Evolutionary conservation across 1,139 yeast species (phyloP).

Genomic region (Arxiozyma slooffiae): DNA sequence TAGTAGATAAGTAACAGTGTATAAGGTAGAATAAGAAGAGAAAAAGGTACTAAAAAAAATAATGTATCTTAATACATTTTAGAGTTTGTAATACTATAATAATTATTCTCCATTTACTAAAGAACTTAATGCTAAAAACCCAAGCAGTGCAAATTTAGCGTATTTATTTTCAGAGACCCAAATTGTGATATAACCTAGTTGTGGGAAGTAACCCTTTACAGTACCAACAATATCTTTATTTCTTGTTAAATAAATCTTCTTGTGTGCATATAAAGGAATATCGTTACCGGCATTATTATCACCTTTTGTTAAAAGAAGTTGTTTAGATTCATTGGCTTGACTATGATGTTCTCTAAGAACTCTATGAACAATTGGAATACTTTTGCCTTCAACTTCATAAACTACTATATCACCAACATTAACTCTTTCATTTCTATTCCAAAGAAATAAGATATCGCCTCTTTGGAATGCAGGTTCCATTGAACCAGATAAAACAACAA

Average conservation of each 20-base stretch:
- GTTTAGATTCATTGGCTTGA: slow-evolving; percentile 36
- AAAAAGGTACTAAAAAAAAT: too few relatives aligned
- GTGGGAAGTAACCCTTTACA: slow-evolving; percentile 87
- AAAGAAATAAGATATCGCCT: slow-evolving; percentile 84
- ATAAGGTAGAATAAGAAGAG: not conserved
- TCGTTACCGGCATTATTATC: slow-evolving; percentile 94
- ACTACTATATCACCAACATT: slow-evolving; percentile 94
- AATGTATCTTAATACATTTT: too few relatives aligned
- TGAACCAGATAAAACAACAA: slow-evolving; percentile 93
- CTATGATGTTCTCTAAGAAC: slow-evolving; percentile 57
- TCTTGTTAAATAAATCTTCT: slow-evolving; percentile 67
- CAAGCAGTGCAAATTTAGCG: slow-evolving; percentile 27
- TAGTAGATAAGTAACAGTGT: too few relatives aligned
- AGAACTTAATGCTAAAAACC: slow-evolving; percentile 25
- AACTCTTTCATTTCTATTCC: slow-evolving; percentile 67
- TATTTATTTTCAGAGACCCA: slow-evolving; percentile 70
- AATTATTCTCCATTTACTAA: slow-evolving; percentile 21
- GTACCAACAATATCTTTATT: slow-evolving; percentile 76
- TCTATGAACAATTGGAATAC: slow-evolving; percentile 92
- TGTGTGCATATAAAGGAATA: slow-evolving; percentile 69
- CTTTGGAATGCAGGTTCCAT: slow-evolving; percentile 99
- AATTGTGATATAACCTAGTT: slow-evolving; percentile 83
- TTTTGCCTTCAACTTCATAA: slow-evolving; percentile 72
- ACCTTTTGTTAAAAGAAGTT: slow-evolving; percentile 82
- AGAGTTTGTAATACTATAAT: too few relatives aligned